A percentile compares a stretch with the other conserved stretches of the same genome.
These are phyloP conservation scores for Spinellus fusiger DNA, from an alignment of 192 early-diverging fungal genomes.

Conservation along the genomic window DNA sequence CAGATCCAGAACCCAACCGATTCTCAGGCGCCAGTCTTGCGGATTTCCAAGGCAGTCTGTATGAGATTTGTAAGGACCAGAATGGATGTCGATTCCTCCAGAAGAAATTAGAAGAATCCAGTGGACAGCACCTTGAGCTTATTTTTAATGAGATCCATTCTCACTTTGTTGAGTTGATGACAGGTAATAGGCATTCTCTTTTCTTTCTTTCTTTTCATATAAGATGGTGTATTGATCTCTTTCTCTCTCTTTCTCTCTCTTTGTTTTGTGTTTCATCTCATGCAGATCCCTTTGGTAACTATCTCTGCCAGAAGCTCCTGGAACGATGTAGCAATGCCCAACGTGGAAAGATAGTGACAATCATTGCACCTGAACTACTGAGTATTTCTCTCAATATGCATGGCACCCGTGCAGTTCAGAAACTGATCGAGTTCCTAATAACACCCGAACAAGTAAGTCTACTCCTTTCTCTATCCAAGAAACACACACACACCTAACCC, in stretches of 20 bases:
- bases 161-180: conserved; percentile 79
- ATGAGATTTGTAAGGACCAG: conserved; percentile 81
- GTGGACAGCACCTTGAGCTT: conserved; percentile 51
- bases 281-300: conserved; percentile 87
- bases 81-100: conserved; percentile 85
- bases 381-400: conserved; percentile 87
- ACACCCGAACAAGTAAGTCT: conserved; percentile 48
- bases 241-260: not conserved
- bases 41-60: conserved; percentile 67
- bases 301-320: conserved; percentile 85
- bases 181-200: conserved; percentile 40
- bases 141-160: conserved; percentile 75
- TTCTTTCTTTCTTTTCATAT: not conserved
- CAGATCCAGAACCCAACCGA: conserved; percentile 48
- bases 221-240: not conserved
- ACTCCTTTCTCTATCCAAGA: not conserved
- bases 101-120: conserved; percentile 77
- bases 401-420: conserved; percentile 88
- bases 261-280: not conserved
- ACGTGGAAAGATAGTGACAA: conserved; percentile 65
- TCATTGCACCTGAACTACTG: conserved; percentile 67
- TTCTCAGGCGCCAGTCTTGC: conserved; percentile 63
- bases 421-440: conserved; percentile 78
- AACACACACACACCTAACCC: not conserved
- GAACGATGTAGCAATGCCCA: conserved; percentile 77